phyloP scores from a whole-genome alignment of 768 basidiomycete genomes.

The Galerina marginata region DNA sequence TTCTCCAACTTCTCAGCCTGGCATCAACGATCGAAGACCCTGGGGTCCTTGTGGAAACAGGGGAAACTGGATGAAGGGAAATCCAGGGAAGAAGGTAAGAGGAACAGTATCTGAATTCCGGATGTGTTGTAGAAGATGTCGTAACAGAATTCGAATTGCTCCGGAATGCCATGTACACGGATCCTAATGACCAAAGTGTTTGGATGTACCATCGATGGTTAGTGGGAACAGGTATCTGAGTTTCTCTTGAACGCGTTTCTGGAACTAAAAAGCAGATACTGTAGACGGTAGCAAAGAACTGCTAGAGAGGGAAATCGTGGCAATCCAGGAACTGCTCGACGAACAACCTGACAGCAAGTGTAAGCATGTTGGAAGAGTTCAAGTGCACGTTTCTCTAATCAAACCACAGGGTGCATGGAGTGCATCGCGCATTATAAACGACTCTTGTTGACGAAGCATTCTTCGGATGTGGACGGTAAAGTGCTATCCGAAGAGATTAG shows the following conservation, averaged over 20 bases:
- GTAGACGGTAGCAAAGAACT: constrained; percentile 63
- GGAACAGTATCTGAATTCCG: background rate
- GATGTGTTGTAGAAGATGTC: background rate
- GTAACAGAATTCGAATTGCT: constrained; percentile 88
- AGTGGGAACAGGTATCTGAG: constrained; percentile 70
- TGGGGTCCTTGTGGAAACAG: constrained; percentile 66
- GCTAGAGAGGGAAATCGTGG: constrained; percentile 74
- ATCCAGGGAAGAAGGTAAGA: constrained; percentile 73
- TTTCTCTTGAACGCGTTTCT: background rate
- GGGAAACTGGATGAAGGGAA: constrained; percentile 56
- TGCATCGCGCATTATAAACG: constrained; percentile 85
- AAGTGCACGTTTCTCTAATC: background rate
- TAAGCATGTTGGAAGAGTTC: constrained; percentile 32
- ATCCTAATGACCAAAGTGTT: constrained; percentile 94
- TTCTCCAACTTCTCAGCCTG: constrained; percentile 99
- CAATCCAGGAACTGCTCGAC: constrained; percentile 83
- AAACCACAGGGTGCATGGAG: constrained; percentile 88
- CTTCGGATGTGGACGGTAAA: constrained; percentile 34
- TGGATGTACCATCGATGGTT: constrained; percentile 99
- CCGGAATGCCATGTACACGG: constrained; percentile 93
- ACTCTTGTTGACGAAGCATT: constrained; percentile 61
- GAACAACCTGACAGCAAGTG: constrained; percentile 96
- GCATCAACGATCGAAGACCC: constrained; percentile 93
- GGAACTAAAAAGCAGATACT: background rate
- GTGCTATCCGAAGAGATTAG: constrained; percentile 51